Percentiles rank a stretch among this genome's conserved stretches.
Conservation (phyloP, 108 stramenopile species). For the Cyclotella cryptica region DNA sequence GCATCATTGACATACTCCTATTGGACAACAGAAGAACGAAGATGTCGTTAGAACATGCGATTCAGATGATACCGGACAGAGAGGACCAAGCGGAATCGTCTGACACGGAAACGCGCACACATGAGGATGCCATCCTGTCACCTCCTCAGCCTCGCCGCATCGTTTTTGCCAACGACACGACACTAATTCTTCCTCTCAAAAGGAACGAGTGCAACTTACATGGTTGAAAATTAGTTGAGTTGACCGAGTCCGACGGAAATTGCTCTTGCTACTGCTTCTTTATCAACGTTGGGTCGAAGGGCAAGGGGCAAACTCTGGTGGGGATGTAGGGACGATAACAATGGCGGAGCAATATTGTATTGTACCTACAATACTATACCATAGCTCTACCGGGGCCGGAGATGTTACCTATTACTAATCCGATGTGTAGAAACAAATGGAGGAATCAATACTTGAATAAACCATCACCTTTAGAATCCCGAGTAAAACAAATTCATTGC, state of each 20-base stretch:
- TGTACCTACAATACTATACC: no score
- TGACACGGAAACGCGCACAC: no score
- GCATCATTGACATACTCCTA: slow-evolving; percentile 82
- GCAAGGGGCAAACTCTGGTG: not conserved
- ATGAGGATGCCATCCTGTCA: no score
- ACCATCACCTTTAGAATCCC: no score
- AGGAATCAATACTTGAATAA: not conserved
- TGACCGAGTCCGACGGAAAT: slow-evolving; percentile 41
- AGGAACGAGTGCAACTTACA: slow-evolving; percentile 24
- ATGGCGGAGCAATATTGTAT: not conserved
- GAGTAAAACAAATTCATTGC: no score
- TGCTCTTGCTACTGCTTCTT: not conserved
- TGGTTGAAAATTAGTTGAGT: slow-evolving; percentile 41
- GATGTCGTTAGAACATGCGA: not conserved
- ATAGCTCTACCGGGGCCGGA: not conserved
- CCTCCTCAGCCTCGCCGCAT: no score
- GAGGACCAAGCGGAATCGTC: no score
- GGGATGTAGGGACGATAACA: not conserved
- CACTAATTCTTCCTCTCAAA: not conserved
- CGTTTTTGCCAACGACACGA: no score
- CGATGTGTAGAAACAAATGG: not conserved
- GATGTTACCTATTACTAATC: not conserved
- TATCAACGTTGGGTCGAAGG: not conserved
- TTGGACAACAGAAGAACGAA: not conserved
- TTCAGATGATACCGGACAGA: not conserved